Evolutionary conservation across 75 land plant species (phyloP).

Genomic region (Gnetum montanum): DNA sequence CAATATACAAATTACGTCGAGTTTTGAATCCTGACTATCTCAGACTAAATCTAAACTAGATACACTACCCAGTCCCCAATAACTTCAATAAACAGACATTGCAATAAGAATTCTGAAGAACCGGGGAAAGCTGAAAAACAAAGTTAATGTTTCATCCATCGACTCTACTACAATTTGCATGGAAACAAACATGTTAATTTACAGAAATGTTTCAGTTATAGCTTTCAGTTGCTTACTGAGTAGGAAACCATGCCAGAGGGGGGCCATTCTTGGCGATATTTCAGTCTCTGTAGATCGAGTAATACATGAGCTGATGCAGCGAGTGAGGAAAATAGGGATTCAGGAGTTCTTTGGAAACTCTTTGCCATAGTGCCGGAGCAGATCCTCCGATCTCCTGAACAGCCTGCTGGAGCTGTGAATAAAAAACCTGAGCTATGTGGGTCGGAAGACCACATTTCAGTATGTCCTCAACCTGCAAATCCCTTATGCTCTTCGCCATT

Average conservation of each 20-base stretch:
- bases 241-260: slow-evolving; percentile 85
- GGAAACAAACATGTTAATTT: too few species aligned
- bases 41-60: too few species aligned
- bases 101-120: too few species aligned
- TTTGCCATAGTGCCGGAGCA: slow-evolving; percentile 29
- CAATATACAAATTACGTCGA: too few species aligned
- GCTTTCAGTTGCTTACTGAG: too few species aligned
- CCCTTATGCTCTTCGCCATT: slow-evolving; percentile 26
- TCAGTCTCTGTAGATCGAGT: slow-evolving; percentile 70
- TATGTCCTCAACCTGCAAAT: slow-evolving; percentile 30
- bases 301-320: slow-evolving; percentile 81
- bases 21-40: too few species aligned
- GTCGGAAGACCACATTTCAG: slow-evolving; percentile 23
- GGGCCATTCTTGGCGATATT: slow-evolving; percentile 49
- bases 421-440: slow-evolving; percentile 25
- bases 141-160: too few species aligned
- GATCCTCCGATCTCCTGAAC: slow-evolving; percentile 13
- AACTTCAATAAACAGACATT: too few species aligned
- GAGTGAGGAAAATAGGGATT: slow-evolving; percentile 58
- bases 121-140: too few species aligned
- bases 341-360: slow-evolving; percentile 41
- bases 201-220: too few species aligned
- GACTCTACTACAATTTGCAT: too few species aligned
- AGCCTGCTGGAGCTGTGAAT: slow-evolving; percentile 12
- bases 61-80: too few species aligned